Evolutionary conservation across 441 rosid species (phyloP).

Genomic region (Adansonia rubrostipa): DNA sequence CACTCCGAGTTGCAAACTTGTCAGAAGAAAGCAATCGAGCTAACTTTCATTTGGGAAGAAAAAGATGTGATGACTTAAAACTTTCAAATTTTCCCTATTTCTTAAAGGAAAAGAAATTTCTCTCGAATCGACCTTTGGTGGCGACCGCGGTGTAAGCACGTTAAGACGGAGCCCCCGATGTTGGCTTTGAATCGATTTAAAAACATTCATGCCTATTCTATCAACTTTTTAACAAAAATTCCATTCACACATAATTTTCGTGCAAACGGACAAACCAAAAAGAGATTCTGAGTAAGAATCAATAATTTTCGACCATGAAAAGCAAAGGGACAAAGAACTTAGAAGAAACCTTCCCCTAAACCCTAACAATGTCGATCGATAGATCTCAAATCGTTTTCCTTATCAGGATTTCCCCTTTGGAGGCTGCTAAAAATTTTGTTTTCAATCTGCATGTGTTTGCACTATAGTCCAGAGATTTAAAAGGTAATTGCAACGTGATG

Average conservation of each 20-base stretch:
- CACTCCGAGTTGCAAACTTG: neutral
- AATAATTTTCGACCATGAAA: constrained; percentile 3
- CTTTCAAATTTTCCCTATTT: neutral
- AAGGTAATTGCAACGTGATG: too few relatives aligned
- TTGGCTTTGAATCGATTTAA: neutral
- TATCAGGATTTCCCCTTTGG: constrained; percentile 34
- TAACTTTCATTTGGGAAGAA: neutral
- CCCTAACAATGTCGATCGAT: constrained; percentile 17
- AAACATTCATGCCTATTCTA: neutral
- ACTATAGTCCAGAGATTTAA: neutral
- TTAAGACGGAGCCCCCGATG: neutral
- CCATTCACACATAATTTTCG: constrained; percentile 6
- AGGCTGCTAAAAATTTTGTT: constrained; percentile 23
- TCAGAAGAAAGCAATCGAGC: neutral
- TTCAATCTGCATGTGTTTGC: neutral
- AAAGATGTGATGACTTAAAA: neutral
- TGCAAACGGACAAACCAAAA: neutral
- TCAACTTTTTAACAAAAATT: constrained; percentile 9
- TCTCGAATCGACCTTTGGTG: neutral
- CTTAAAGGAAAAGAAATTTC: neutral
- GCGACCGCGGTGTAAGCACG: neutral
- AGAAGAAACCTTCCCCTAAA: neutral
- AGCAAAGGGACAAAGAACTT: neutral
- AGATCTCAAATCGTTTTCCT: constrained; percentile 22
- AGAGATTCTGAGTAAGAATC: neutral